These are phyloP conservation scores for Ottelia alismoides DNA, from an alignment of 106 monocot genomes.

Conservation along the genomic window DNA sequence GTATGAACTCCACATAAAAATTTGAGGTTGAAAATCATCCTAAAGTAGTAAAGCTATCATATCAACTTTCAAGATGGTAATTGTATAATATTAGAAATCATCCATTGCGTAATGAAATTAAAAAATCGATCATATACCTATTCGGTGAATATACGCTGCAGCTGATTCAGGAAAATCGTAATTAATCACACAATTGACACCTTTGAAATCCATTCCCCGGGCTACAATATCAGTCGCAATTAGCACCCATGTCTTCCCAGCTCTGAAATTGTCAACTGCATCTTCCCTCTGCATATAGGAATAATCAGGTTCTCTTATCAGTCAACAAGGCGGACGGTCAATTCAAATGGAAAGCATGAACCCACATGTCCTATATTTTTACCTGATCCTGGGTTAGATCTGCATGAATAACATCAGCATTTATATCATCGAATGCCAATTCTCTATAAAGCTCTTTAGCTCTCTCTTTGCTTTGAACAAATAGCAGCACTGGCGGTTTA, in stretches of 20 bases:
- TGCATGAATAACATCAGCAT: constrained; percentile 93
- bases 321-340: background rate
- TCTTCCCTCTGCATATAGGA: constrained; percentile 52
- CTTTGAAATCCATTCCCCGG: constrained; percentile 98
- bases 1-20: too few relatives aligned
- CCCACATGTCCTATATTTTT: background rate
- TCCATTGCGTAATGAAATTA: too few relatives aligned
- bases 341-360: background rate
- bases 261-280: constrained; percentile 93
- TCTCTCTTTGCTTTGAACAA: constrained; percentile 99
- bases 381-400: constrained; percentile 83
- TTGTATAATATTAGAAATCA: too few relatives aligned
- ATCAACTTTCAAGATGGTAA: too few relatives aligned
- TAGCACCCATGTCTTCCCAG: constrained; percentile 88
- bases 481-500: constrained; percentile 85
- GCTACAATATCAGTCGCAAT: constrained; percentile 95
- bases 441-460: constrained; percentile 89
- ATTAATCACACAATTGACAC: constrained; percentile 91
- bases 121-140: too few relatives aligned
- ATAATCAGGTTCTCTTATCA: background rate
- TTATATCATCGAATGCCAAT: constrained; percentile 85
- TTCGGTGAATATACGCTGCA: constrained; percentile 88
- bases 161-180: constrained; percentile 99
- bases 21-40: too few relatives aligned
- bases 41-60: too few relatives aligned